phyloP scores from a whole-genome alignment of 345 rosid genomes.

The Orychophragmus violaceus region DNA sequence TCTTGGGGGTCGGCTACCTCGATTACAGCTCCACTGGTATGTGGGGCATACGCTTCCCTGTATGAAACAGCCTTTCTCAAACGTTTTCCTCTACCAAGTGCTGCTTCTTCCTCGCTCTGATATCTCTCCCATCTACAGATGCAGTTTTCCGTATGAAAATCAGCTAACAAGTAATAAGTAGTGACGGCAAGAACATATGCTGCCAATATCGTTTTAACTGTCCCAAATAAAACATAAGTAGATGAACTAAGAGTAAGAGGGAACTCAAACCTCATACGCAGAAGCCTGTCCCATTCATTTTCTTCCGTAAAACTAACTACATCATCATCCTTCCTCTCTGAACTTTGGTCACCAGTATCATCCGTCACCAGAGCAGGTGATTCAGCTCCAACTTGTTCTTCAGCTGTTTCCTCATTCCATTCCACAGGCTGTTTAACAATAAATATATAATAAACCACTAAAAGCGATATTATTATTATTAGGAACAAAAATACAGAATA shows the following conservation, averaged over 20 bases:
- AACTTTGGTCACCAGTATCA: slow-evolving; percentile 50
- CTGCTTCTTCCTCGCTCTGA: slow-evolving; percentile 97
- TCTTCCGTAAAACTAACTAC: slow-evolving; percentile 50
- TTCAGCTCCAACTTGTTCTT: slow-evolving; percentile 73
- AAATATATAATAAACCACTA: neutral
- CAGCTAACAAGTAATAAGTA: neutral
- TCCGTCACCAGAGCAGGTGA: slow-evolving; percentile 56
- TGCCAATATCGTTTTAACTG: neutral
- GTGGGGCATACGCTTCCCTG: slow-evolving; percentile 82
- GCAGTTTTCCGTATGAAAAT: slow-evolving; percentile 3
- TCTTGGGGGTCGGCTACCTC: slow-evolving; percentile 48
- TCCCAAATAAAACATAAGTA: neutral
- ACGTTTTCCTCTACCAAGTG: slow-evolving; percentile 99
- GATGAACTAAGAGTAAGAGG: neutral
- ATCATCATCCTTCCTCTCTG: slow-evolving; percentile 69
- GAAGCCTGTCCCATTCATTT: slow-evolving; percentile 99
- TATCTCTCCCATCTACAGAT: slow-evolving; percentile 89
- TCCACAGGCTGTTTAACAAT: slow-evolving; percentile 63
- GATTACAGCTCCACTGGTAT: slow-evolving; percentile 48
- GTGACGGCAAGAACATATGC: slow-evolving; percentile 4
- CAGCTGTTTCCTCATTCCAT: slow-evolving; percentile 89
- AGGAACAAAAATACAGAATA: neutral
- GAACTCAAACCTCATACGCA: slow-evolving; percentile 71
- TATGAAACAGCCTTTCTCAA: slow-evolving; percentile 95
- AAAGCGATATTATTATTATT: neutral